Evolutionary conservation across 2,329 filamentous ascomycete genomes (phyloP).

Genomic region (Arthrobotrys sinensis): DNA sequence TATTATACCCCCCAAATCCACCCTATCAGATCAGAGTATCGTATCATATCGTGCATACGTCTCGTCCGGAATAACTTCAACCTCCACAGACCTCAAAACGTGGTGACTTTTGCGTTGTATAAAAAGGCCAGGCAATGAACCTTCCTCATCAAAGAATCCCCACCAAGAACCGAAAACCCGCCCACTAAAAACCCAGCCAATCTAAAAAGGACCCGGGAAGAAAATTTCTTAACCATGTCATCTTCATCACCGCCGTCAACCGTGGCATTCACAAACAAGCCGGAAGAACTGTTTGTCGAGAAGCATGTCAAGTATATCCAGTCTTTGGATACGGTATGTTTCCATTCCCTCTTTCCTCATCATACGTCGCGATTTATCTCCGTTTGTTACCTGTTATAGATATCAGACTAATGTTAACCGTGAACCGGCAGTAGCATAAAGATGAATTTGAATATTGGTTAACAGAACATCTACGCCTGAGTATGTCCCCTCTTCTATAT

Average conservation of each 20-base stretch:
- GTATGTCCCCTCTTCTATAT: constrained; percentile 24
- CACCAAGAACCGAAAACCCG: constrained; percentile 8
- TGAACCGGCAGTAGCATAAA: constrained; percentile 70
- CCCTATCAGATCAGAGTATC: not conserved
- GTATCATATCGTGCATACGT: constrained; percentile 18
- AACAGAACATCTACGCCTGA: constrained; percentile 94
- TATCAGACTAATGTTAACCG: constrained; percentile 24
- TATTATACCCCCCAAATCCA: constrained; percentile 5
- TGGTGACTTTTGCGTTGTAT: constrained; percentile 57
- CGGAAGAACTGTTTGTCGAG: constrained; percentile 67
- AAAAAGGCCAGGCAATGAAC: constrained; percentile 14
- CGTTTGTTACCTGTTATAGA: constrained; percentile 66
- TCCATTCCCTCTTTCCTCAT: constrained; percentile 50
- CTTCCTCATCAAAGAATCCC: constrained; percentile 8
- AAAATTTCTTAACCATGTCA: constrained; percentile 1
- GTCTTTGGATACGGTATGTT: constrained; percentile 85
- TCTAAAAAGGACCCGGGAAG: not conserved
- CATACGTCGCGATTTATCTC: constrained; percentile 43
- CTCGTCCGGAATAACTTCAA: constrained; percentile 26
- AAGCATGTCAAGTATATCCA: constrained; percentile 94
- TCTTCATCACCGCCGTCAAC: constrained; percentile 20
- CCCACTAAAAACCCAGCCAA: not conserved
- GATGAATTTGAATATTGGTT: constrained; percentile 98
- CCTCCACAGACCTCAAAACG: not conserved
- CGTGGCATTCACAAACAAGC: constrained; percentile 50